Percentiles rank a stretch among this genome's conserved stretches.
phyloP scores from a whole-genome alignment of 805 yeast genomes.

The Yarrowia phangngaensis region DNA sequence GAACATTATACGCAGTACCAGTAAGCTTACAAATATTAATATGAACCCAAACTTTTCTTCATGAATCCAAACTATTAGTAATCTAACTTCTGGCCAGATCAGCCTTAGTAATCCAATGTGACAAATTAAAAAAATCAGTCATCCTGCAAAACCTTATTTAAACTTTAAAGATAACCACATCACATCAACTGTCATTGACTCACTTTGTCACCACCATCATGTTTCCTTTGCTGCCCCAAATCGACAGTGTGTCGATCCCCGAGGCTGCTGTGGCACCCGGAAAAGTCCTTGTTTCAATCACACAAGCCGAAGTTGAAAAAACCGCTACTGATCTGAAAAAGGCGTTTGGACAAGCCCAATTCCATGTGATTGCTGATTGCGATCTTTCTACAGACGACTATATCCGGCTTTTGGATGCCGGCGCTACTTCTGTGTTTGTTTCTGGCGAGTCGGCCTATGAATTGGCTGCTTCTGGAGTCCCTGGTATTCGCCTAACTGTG shows the following conservation, averaged over 20 bases:
- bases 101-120: no score
- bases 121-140: no score
- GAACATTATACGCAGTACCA: no score
- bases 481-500: constrained; percentile 47
- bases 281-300: constrained; percentile 8
- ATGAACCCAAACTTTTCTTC: no score
- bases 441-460: constrained; percentile 36
- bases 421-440: constrained; percentile 51
- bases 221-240: constrained; percentile 25
- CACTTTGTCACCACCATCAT: constrained; percentile 3
- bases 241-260: constrained; percentile 3
- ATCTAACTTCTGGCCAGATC: no score
- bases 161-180: no score
- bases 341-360: constrained; percentile 24
- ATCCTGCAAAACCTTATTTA: no score
- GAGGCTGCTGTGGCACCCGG: constrained; percentile 10
- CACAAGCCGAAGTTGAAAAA: constrained; percentile 5
- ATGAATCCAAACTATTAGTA: no score
- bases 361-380: constrained; percentile 22
- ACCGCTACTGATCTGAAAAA: constrained; percentile 7
- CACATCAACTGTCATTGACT: no score
- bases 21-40: no score
- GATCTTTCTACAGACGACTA: constrained; percentile 42
- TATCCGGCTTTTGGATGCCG: constrained; percentile 56
- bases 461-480: constrained; percentile 49